Percentiles rank a stretch among this genome's conserved stretches.
phyloP scores from a whole-genome alignment of 2,329 filamentous ascomycete genomes.

The Pseudogymnoascus sp. region DNA sequence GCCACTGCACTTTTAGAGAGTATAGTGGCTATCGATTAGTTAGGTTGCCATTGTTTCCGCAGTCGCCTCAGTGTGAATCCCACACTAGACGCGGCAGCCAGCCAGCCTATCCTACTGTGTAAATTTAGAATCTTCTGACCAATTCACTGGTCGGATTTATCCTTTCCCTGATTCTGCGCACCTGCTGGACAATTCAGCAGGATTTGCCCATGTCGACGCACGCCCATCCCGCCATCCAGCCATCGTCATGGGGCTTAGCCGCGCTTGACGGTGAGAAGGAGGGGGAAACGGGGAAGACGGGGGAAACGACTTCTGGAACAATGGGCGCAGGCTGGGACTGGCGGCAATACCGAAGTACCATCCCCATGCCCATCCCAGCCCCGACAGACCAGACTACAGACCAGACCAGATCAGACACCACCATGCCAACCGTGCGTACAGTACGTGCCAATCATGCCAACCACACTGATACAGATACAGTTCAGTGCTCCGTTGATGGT shows the following conservation, averaged over 20 bases:
- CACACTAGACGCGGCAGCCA: too few species aligned
- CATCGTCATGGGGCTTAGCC: background rate
- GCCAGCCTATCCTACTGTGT: too few species aligned
- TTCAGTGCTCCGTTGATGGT: background rate
- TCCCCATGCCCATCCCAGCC: background rate
- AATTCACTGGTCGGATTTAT: too few species aligned
- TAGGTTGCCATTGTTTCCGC: too few species aligned
- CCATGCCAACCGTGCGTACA: background rate
- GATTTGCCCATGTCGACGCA: background rate
- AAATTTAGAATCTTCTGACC: too few species aligned
- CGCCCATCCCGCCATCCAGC: background rate
- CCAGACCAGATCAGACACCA: too few species aligned
- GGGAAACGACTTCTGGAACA: constrained; percentile 6
- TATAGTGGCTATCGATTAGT: too few species aligned
- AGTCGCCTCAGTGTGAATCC: too few species aligned
- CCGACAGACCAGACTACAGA: too few species aligned
- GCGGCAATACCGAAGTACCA: constrained; percentile 3
- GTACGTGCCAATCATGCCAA: background rate
- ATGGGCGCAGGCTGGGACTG: background rate
- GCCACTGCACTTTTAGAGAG: too few species aligned
- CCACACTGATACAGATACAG: background rate
- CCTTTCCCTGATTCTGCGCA: too few species aligned
- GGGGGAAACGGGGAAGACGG: background rate
- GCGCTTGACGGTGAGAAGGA: background rate
- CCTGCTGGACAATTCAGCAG: too few species aligned